Percentiles rank a stretch among this genome's conserved stretches.
Conservation (phyloP, 208 protist species). For the Leishmania turanica region DNA sequence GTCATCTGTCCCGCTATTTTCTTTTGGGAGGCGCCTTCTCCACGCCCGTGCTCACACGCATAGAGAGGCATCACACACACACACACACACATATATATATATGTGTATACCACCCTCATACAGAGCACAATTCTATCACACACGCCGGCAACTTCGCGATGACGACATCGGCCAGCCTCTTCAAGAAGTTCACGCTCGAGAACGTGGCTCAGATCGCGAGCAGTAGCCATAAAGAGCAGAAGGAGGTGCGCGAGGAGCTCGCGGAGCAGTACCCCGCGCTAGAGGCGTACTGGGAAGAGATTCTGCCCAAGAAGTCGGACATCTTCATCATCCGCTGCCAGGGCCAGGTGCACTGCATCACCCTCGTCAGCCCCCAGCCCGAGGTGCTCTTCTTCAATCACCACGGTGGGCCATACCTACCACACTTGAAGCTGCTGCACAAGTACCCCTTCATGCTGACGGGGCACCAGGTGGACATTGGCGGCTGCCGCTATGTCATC, state of each 20-base stretch:
- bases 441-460: conserved; percentile 97
- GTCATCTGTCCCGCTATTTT: background rate
- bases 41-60: background rate
- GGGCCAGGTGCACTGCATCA: conserved; percentile 91
- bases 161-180: conserved; percentile 65
- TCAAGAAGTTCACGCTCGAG: conserved; percentile 92
- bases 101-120: background rate
- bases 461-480: conserved; percentile 96
- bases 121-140: background rate
- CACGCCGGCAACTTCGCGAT: conserved; percentile 4
- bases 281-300: conserved; percentile 90
- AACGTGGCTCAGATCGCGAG: conserved; percentile 91
- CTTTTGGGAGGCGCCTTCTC: too few relatives aligned
- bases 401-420: conserved; percentile 95
- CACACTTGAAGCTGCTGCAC: conserved; percentile 96
- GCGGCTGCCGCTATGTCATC: conserved; percentile 97
- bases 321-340: conserved; percentile 95
- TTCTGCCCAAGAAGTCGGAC: conserved; percentile 93
- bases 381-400: conserved; percentile 97
- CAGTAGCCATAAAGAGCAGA: conserved; percentile 88
- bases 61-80: background rate
- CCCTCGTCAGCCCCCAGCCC: conserved; percentile 90
- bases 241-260: conserved; percentile 87
- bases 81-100: too few relatives aligned
- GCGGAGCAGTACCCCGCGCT: conserved; percentile 88